A percentile compares a stretch with the other conserved stretches of the same genome.
These are phyloP conservation scores for Ilyonectria mors-panacis DNA, from an alignment of 2,329 filamentous ascomycete species.

Conservation along the genomic window DNA sequence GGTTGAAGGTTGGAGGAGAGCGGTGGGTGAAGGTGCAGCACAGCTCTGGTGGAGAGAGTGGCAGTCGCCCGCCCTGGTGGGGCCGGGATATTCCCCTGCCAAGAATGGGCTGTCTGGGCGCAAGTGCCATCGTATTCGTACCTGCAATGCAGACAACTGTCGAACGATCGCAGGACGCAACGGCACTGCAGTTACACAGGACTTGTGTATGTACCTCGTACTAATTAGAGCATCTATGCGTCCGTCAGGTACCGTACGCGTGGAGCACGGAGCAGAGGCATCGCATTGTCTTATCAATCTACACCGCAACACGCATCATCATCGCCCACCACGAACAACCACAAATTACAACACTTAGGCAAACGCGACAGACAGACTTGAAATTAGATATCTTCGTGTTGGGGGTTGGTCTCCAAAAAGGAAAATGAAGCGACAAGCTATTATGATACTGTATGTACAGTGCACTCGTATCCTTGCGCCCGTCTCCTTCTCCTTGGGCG, in stretches of 20 bases:
- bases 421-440: conserved; percentile 43
- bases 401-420: conserved; percentile 47
- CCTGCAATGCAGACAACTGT: conserved; percentile 20
- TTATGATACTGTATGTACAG: conserved; percentile 48
- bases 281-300: neutral
- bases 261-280: neutral
- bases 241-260: neutral
- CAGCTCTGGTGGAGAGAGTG: conserved; percentile 27
- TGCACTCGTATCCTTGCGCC: conserved; percentile 27
- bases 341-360: neutral
- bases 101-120: conserved; percentile 17
- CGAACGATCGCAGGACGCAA: no score
- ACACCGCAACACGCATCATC: neutral
- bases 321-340: neutral
- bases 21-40: conserved; percentile 19
- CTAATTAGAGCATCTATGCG: no score
- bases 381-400: conserved; percentile 41
- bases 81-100: conserved; percentile 35
- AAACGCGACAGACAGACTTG: neutral
- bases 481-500: conserved; percentile 24
- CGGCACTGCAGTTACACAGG: no score
- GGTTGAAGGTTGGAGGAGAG: neutral
- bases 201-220: neutral
- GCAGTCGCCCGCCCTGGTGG: conserved; percentile 26
- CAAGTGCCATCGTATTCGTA: conserved; percentile 42